Evolutionary conservation across 306 rosid genomes (phyloP).

Genomic region (Trifolium dubium): DNA sequence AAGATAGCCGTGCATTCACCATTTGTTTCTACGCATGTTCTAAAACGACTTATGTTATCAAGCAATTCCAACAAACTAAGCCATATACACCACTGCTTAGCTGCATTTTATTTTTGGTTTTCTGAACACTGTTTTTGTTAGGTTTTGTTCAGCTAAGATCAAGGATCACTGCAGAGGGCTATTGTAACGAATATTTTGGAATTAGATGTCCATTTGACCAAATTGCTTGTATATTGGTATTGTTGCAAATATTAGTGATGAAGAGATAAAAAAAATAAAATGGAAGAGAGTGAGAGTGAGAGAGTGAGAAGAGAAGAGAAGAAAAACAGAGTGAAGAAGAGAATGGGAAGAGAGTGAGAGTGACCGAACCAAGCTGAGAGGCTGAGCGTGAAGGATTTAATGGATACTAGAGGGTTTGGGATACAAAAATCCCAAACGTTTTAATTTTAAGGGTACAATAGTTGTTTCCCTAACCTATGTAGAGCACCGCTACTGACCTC

Average conservation of each 20-base stretch:
- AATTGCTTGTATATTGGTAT: neutral
- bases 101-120: neutral
- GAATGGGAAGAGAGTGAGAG: too few relatives aligned
- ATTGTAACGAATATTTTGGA: constrained; percentile 15
- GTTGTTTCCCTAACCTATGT: too few relatives aligned
- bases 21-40: neutral
- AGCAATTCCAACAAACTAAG: neutral
- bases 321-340: too few relatives aligned
- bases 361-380: too few relatives aligned
- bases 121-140: neutral
- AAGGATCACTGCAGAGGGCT: constrained; percentile 1
- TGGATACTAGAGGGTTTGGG: too few relatives aligned
- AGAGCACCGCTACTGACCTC: too few relatives aligned
- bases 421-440: too few relatives aligned
- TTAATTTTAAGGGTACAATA: too few relatives aligned
- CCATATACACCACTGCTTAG: neutral
- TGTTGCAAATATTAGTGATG: neutral
- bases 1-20: neutral
- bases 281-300: too few relatives aligned
- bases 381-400: too few relatives aligned
- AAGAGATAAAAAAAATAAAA: too few relatives aligned
- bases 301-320: too few relatives aligned
- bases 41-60: neutral
- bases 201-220: neutral
- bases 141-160: constrained; percentile 22